Percentiles rank a stretch among this genome's conserved stretches.
These are phyloP conservation scores for Ceratocystis cubensis DNA, from an alignment of 2,329 filamentous ascomycete genomes.

Conservation along the genomic window DNA sequence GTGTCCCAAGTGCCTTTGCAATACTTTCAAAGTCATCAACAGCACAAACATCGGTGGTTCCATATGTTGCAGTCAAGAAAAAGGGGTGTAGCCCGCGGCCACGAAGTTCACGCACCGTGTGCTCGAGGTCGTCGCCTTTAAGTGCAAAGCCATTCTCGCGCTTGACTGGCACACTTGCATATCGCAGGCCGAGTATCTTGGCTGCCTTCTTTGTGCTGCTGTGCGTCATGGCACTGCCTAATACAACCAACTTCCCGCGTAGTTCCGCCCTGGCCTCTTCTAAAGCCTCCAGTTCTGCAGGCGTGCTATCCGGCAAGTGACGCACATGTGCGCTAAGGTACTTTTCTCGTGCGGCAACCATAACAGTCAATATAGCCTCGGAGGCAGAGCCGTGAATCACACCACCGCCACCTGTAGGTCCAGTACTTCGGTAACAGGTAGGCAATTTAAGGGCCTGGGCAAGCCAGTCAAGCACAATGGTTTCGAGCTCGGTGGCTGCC, in stretches of 20 bases:
- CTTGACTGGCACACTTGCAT: slow-evolving; percentile 52
- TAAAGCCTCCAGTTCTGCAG: slow-evolving; percentile 25
- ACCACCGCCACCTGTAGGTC: slow-evolving; percentile 54
- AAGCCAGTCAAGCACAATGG: slow-evolving; percentile 84
- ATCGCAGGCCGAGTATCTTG: slow-evolving; percentile 73
- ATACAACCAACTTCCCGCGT: slow-evolving; percentile 51
- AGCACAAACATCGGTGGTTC: slow-evolving; percentile 79
- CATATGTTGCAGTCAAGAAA: slow-evolving; percentile 71
- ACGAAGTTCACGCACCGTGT: slow-evolving; percentile 51
- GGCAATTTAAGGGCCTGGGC: slow-evolving; percentile 64
- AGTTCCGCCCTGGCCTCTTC: slow-evolving; percentile 60
- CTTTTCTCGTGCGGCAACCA: slow-evolving; percentile 77
- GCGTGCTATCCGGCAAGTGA: slow-evolving; percentile 32
- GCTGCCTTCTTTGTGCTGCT: slow-evolving; percentile 80
- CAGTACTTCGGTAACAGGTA: slow-evolving; percentile 55
- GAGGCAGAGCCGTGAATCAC: slow-evolving; percentile 90
- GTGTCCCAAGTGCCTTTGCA: slow-evolving; percentile 33
- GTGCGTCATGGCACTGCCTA: slow-evolving; percentile 70
- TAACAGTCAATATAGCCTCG: slow-evolving; percentile 73
- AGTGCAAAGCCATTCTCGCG: slow-evolving; percentile 56
- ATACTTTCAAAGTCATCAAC: slow-evolving; percentile 70
- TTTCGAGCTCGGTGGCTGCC: slow-evolving; percentile 85
- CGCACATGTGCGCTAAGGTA: slow-evolving; percentile 52
- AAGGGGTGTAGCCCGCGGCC: slow-evolving; percentile 67
- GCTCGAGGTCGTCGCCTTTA: slow-evolving; percentile 49